phyloP scores from a whole-genome alignment of 2,329 filamentous ascomycete genomes.

The Colletotrichum cuscutae region DNA sequence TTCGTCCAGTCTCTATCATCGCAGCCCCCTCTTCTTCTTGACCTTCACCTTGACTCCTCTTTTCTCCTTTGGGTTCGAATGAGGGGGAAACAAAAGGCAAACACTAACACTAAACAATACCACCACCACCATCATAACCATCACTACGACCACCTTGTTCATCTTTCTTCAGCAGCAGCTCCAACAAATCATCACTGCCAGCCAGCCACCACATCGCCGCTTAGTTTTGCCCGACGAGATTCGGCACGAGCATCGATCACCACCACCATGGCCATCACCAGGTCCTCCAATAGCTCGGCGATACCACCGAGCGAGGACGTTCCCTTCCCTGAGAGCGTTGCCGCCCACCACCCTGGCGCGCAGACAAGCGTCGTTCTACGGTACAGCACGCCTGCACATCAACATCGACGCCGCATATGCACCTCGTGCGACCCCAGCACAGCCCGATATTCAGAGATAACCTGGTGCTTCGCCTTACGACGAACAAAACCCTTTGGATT shows the following conservation, averaged over 20 bases:
- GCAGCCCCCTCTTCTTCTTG: neutral
- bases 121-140: neutral
- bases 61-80: neutral
- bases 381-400: neutral
- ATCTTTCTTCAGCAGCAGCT: slow-evolving; percentile 1
- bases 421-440: slow-evolving; percentile 8
- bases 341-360: slow-evolving; percentile 5
- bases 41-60: slow-evolving; percentile 11
- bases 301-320: slow-evolving; percentile 16
- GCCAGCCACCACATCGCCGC: slow-evolving; percentile 1
- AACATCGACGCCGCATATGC: slow-evolving; percentile 14
- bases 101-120: slow-evolving; percentile 12
- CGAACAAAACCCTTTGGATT: neutral
- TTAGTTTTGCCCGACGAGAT: slow-evolving; percentile 16
- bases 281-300: slow-evolving; percentile 21
- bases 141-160: neutral
- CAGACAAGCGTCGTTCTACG: neutral
- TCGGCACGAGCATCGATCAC: slow-evolving; percentile 25
- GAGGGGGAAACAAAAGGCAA: slow-evolving; percentile 16
- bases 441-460: neutral
- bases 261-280: neutral
- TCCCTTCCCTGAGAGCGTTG: slow-evolving; percentile 19
- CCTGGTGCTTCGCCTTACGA: neutral
- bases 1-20: neutral
- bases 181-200: slow-evolving; percentile 16